These are phyloP conservation scores for Yamadazyma oceani DNA, from an alignment of 1,139 yeast genomes.

Conservation along the genomic window DNA sequence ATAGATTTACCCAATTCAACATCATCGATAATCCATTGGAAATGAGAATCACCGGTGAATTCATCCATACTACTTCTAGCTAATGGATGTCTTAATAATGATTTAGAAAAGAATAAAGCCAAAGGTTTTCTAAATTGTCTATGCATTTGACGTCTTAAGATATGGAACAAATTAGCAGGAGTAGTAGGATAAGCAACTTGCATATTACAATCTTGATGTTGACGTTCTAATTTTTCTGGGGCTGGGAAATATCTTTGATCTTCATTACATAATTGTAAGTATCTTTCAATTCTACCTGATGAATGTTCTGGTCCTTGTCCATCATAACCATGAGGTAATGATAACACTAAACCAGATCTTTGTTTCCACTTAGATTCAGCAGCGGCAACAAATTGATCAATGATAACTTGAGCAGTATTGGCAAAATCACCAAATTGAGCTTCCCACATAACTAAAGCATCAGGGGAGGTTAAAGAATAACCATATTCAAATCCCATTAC, in stretches of 20 bases:
- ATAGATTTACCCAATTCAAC: slow-evolving; percentile 75
- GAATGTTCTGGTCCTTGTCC: slow-evolving; percentile 99
- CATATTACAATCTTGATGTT: slow-evolving; percentile 98
- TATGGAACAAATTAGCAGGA: slow-evolving; percentile 95
- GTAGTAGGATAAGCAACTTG: slow-evolving; percentile 98
- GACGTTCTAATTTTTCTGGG: slow-evolving; percentile 85
- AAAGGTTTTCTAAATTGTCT: slow-evolving; percentile 99
- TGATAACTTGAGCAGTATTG: slow-evolving; percentile 96
- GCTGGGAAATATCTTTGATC: slow-evolving; percentile 94
- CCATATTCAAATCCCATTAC: slow-evolving; percentile 99
- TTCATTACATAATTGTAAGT: slow-evolving; percentile 92
- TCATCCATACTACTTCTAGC: slow-evolving; percentile 85
- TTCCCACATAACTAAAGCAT: slow-evolving; percentile 96
- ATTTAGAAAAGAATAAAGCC: slow-evolving; percentile 85
- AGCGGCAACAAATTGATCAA: slow-evolving; percentile 95
- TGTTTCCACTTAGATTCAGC: slow-evolving; percentile 99
- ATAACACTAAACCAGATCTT: slow-evolving; percentile 92
- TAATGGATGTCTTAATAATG: slow-evolving; percentile 94
- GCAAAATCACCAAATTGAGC: slow-evolving; percentile 99
- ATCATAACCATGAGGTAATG: slow-evolving; percentile 98
- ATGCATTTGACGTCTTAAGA: slow-evolving; percentile 98
- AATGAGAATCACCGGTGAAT: slow-evolving; percentile 87
- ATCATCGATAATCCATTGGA: slow-evolving; percentile 96
- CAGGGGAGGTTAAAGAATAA: slow-evolving; percentile 96
- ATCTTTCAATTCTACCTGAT: slow-evolving; percentile 96